Evolutionary conservation across 306 rosid species (phyloP), one percentile per base, ranked within the genome.

Genomic region (Glycine soja): DNA sequence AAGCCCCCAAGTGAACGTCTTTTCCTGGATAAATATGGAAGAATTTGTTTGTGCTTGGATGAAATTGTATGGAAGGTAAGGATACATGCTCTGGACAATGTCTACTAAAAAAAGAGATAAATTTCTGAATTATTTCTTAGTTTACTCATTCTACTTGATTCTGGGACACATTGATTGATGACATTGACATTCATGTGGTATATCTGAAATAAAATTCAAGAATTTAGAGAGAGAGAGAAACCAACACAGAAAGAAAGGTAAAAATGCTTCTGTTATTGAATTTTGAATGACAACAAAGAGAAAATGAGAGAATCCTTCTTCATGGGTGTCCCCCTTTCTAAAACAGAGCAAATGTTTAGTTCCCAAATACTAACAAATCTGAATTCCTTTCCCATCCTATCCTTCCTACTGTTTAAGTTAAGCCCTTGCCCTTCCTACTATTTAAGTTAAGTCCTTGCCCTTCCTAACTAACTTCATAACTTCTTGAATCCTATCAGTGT

Each of bases 1-100:
- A 95, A 91, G 86, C 91, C 91, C 79, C 98, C 99, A 19, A 87
- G 90, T 45, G 99, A 95, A 83, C 95, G 98, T 62, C 86, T 84
- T 81, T 95, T 95, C 87, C 96, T 95, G 34, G 99, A 95, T 72
- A 95, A 93, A 84, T 95, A 95, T 70, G 99, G 99, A 81, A 91
- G 87, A 87, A 93, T 93, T 64, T 95, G 99, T 86, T 74, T 91
- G 89, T 91, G 97, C 71, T 88, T 95, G 84, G 99, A 95, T 87
- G 99, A 95, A 88, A 87, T 95, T 75, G 95, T 95, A 62, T 95
- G 99, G 97, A 91, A 91, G 97, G 97, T 95, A 75, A 78, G 88
- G 47, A 53, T 40, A 43, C 75, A 57, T 54, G 61, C n/a, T 3
- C 64, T 3, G 43, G 43, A 38, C 43, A 38, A 38, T 38, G 43